A percentile compares a stretch with the other conserved stretches of the same genome.
These are phyloP conservation scores for Microcyclospora tardicrescens DNA, from an alignment of 2,329 filamentous ascomycete genomes.

Conservation along the genomic window DNA sequence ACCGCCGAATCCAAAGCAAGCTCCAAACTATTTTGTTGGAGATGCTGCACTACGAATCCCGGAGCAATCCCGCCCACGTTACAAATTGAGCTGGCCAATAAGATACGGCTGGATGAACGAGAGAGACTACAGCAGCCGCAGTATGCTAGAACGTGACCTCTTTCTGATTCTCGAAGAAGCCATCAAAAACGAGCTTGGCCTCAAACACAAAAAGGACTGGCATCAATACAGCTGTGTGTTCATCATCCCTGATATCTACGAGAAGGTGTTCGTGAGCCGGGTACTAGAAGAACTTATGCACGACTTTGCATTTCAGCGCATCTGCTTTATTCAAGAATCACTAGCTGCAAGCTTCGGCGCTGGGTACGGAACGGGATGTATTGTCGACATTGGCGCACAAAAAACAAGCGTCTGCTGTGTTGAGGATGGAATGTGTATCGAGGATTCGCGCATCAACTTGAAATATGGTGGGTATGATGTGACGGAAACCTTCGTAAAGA, in stretches of 20 bases:
- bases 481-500: conserved; percentile 88
- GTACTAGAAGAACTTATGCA: conserved; percentile 73
- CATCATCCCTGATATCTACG: conserved; percentile 91
- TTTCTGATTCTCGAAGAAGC: conserved; percentile 77
- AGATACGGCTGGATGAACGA: conserved; percentile 82
- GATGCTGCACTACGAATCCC: conserved; percentile 73
- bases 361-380: conserved; percentile 84
- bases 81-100: conserved; percentile 88
- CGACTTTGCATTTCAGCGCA: conserved; percentile 76
- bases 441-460: conserved; percentile 87
- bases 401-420: conserved; percentile 97
- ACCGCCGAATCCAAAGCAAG: conserved; percentile 41
- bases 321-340: conserved; percentile 93
- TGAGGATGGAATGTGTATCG: conserved; percentile 87
- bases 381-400: conserved; percentile 91
- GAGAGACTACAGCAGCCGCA: conserved; percentile 67
- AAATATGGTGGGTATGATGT: conserved; percentile 90
- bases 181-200: conserved; percentile 68
- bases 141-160: conserved; percentile 74
- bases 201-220: conserved; percentile 69
- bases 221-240: conserved; percentile 91
- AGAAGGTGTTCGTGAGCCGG: conserved; percentile 80
- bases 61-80: conserved; percentile 76
- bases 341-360: conserved; percentile 90
- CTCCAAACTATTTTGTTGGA: conserved; percentile 70